Base-by-base conservation (phyloP, 1,284 basidiomycete species). In the Termitomyces sp. region DNA sequence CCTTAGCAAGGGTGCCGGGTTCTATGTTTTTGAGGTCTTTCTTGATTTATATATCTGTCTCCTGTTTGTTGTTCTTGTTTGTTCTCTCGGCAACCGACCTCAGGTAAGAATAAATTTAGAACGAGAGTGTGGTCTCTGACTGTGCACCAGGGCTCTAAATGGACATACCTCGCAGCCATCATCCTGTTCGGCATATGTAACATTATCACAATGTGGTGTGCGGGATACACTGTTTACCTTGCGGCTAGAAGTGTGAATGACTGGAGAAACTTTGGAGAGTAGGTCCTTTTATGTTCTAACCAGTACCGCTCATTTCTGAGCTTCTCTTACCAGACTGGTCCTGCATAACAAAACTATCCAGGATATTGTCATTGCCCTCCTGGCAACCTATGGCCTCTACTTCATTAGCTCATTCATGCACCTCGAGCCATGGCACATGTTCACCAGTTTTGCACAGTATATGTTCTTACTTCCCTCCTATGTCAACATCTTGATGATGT, bases 381-480 rank as follows among this genome's bases (percentile, higher is more conserved):
- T 84, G 53, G 90, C 92, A 34, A 96, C 93, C 1, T 95, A 94
- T 68, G 91, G 92, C 36, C 81, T 95, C 50, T 95, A 95, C 77
- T 80, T 96, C 68, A 69, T 95, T 68, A 82, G 86, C 53, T 94
- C 90, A 3, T 77, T 94, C 68, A 83, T 95, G 72, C 89, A 94
- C 72, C 73, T 91, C 44, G 93, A 95, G 65, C 92, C 92, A 0
- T 95, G 91, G 90, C 93, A 95, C 77, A 92, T 95, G 90, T 80
- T 95, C 73, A 94, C 92, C 19, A 92, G 86, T 53, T 94, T 96
- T 79, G 60, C 84, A 47, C 90, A 90, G 68, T 91, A 90, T 69
- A 77, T 90, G 81, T 90, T 90, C 81, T 77, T 89, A 59, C 73
- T 91, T 40, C 74, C 64, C 34, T 69, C 73, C 84, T 82, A 94